phyloP scores from a whole-genome alignment of 225 moss, liverwort and hornwort species.

The Ulota crispa region DNA sequence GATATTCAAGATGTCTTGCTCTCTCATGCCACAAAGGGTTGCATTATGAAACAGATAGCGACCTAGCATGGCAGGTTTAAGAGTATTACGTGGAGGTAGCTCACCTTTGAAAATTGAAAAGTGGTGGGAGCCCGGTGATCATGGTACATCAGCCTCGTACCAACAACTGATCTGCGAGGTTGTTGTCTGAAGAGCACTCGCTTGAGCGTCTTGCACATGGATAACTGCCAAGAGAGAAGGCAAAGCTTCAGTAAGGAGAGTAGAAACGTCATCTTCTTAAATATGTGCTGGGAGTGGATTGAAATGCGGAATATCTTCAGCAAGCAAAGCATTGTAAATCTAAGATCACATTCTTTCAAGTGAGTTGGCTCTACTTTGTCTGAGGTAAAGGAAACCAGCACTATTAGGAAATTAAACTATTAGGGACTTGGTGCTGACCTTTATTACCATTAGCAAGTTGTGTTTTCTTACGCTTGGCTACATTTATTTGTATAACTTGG shows the following conservation, averaged over 20 bases:
- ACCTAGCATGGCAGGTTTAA: neutral
- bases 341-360: neutral
- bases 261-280: neutral
- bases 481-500: too few relatives aligned
- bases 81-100: neutral
- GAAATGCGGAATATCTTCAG: neutral
- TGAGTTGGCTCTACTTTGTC: neutral
- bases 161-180: slow-evolving; percentile 46
- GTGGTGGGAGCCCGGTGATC: slow-evolving; percentile 47
- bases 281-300: neutral
- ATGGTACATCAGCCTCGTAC: slow-evolving; percentile 42
- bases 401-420: too few relatives aligned
- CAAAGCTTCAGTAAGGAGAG: slow-evolving; percentile 7
- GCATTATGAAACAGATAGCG: neutral
- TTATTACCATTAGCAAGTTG: neutral
- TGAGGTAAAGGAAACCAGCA: too few relatives aligned
- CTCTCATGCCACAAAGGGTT: neutral
- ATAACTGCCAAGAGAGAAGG: slow-evolving; percentile 31
- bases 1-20: neutral
- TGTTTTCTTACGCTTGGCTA: too few relatives aligned
- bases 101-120: slow-evolving; percentile 57
- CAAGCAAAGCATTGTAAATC: neutral
- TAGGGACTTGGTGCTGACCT: neutral
- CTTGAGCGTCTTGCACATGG: slow-evolving; percentile 62
- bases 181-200: slow-evolving; percentile 58